These are phyloP conservation scores for Beta lomatogona DNA, from an alignment of 179 eudicot species.

Conservation along the genomic window DNA sequence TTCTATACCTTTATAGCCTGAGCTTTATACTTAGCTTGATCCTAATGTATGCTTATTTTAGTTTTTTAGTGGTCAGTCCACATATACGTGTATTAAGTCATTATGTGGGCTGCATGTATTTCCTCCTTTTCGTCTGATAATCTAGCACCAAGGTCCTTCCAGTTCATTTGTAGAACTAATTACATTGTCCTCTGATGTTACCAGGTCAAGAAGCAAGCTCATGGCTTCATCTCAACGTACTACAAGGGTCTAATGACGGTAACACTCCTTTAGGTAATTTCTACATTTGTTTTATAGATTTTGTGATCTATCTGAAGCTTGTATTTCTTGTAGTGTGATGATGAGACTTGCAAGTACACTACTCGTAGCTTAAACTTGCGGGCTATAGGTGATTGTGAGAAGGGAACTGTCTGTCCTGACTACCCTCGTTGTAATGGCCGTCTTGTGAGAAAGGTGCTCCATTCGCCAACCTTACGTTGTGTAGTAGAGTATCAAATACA, in stretches of 20 bases:
- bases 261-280: conserved; percentile 10
- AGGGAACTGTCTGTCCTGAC: conserved; percentile 94
- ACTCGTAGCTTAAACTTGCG: conserved; percentile 83
- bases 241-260: conserved; percentile 91
- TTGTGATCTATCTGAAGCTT: not conserved
- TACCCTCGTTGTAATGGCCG: conserved; percentile 90
- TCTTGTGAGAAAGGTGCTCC: conserved; percentile 74
- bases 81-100: not conserved
- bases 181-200: conserved; percentile 5
- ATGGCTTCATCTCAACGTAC: conserved; percentile 65
- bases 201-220: conserved; percentile 88
- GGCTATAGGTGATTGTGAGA: conserved; percentile 82
- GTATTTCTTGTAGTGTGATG: conserved; percentile 72
- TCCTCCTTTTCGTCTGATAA: not conserved
- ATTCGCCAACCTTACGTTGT: not conserved
- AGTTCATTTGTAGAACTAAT: not conserved
- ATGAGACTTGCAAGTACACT: conserved; percentile 93
- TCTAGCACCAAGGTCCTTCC: not conserved
- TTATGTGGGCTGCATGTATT: not conserved
- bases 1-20: not conserved
- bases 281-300: not conserved
- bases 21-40: not conserved
- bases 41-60: not conserved
- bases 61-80: not conserved
- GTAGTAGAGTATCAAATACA: not conserved